Evolutionary conservation across 352 stramenopile species (phyloP).

Genomic region (Phytophthora pseudosyringae): DNA sequence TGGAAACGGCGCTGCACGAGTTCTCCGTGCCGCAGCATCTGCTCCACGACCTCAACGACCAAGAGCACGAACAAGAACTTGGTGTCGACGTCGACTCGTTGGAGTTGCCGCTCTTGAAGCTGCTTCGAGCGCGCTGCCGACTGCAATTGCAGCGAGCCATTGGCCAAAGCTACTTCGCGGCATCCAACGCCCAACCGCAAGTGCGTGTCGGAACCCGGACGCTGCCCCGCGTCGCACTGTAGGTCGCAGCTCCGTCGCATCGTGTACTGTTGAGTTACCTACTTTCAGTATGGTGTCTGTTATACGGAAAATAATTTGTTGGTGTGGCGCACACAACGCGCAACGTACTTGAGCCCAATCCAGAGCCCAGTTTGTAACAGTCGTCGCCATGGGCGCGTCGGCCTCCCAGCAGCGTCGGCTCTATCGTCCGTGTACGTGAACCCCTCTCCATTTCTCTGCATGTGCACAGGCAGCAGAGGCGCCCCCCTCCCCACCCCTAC

Average conservation of each 20-base stretch:
- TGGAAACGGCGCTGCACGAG: constrained; percentile 43
- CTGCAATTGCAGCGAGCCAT: constrained; percentile 25
- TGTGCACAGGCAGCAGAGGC: not conserved
- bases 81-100: not conserved
- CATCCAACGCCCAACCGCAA: constrained; percentile 2
- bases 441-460: not conserved
- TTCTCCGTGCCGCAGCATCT: constrained; percentile 63
- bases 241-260: not conserved
- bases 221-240: constrained; percentile 50
- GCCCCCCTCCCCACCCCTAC: too few species aligned
- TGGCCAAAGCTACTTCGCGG: constrained; percentile 4
- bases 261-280: not conserved
- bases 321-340: constrained; percentile 19
- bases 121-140: constrained; percentile 21
- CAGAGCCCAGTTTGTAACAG: constrained; percentile 31
- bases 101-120: constrained; percentile 4
- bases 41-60: constrained; percentile 20
- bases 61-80: constrained; percentile 8
- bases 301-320: not conserved
- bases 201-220: constrained; percentile 29
- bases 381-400: constrained; percentile 46
- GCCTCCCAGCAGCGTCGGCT: constrained; percentile 57
- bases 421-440: constrained; percentile 58
- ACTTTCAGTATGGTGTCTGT: constrained; percentile 1
- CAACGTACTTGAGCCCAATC: constrained; percentile 19